A percentile compares a stretch with the other conserved stretches of the same genome.
Evolutionary conservation across 306 rosid species (phyloP).

Genomic region (Ceratonia siliqua): DNA sequence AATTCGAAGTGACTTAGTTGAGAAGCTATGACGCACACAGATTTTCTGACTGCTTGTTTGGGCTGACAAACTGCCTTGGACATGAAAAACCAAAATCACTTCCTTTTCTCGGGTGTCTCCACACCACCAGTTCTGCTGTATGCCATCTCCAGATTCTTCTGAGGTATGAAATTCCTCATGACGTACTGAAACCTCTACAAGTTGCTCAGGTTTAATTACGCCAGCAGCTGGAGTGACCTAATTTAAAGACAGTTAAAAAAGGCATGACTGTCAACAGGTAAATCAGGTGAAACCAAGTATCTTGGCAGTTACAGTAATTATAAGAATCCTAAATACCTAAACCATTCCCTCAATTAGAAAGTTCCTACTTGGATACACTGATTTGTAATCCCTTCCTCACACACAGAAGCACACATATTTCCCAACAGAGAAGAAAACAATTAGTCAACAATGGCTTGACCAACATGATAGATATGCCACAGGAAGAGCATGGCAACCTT

Average conservation of each 20-base stretch:
- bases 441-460: background rate
- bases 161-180: constrained; percentile 65
- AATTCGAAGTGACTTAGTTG: constrained; percentile 51
- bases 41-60: constrained; percentile 48
- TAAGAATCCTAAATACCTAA: background rate
- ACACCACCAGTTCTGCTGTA: constrained; percentile 81
- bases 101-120: constrained; percentile 89
- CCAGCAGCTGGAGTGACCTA: constrained; percentile 86
- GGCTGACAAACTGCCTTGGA: constrained; percentile 70
- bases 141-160: constrained; percentile 75
- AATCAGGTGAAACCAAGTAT: background rate
- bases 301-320: constrained; percentile 17
- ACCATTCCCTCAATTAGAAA: background rate
- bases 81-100: constrained; percentile 60
- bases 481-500: background rate
- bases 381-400: background rate
- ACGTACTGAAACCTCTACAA: constrained; percentile 65
- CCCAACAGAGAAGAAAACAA: background rate
- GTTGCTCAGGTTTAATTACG: constrained; percentile 73
- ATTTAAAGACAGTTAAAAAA: constrained; percentile 18
- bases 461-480: background rate
- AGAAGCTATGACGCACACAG: constrained; percentile 68
- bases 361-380: background rate
- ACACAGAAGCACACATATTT: background rate
- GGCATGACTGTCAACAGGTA: constrained; percentile 12